Evolutionary conservation across 2,329 filamentous ascomycete species (phyloP), one percentile per base, ranked within the genome.

Genomic region (Chaetomiaceae sp.): DNA sequence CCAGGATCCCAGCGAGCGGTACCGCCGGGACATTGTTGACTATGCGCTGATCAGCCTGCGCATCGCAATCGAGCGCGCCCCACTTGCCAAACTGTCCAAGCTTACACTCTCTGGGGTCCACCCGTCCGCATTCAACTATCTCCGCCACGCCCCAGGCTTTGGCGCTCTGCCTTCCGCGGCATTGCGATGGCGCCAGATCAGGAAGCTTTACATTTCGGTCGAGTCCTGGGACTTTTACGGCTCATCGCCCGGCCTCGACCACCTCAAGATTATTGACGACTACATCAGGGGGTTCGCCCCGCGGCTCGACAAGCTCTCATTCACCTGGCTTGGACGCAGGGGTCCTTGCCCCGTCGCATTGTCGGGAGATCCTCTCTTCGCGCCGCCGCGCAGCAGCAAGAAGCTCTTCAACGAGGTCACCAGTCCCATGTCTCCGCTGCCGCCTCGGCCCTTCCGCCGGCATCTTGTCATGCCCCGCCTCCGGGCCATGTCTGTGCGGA

Each of bases 31-130:
- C 67, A 83, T 86, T 44, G 88, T 95, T 55, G 90, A 95, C 75
- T 95, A 94, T 65, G 89, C 89, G 4, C 82, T 96, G 56, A 90
- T 95, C 66, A 94, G 89, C 59, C 73, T 95, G 51, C 86, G 90
- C 58, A 90, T 95, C 58, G 86, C 90, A 11, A 72, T 95, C 27
- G 90, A 95, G 72, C 80, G 85, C 49, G 81, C 85, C 9, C 81
- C 84, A 1, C 72, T 94, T 44, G 74, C 73, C 46, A 78, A 76
- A 53, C 78, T 96, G 13, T 74, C 77, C 58, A 85, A 85, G 55
- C 76, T 96, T 3, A 87, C 87, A 0, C 77, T 95, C 2, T 80
- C 82, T 11, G 81, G 82, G 2, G 80, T 95, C 9, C 89, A 95
- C 61, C 84, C 89, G 0, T 79, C 82, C 1, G 87, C 86, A 7